Conservation (phyloP, 176 grass and related monocot genomes). For the Leersia perrieri region DNA sequence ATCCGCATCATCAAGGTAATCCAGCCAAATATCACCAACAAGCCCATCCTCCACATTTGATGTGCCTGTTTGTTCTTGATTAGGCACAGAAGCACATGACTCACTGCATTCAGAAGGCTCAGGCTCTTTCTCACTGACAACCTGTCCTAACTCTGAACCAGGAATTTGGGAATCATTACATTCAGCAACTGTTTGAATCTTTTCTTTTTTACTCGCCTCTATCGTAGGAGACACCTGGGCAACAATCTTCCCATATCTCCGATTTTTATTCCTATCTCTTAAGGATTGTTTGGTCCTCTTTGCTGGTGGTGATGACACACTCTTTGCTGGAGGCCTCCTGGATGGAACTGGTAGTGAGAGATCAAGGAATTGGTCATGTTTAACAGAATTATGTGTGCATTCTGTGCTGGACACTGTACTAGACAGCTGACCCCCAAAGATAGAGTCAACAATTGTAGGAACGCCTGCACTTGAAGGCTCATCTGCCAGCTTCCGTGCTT, state of each 20-base stretch:
- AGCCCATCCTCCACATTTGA: slow-evolving; percentile 27
- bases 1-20: slow-evolving; percentile 56
- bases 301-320: slow-evolving; percentile 37
- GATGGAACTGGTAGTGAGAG: slow-evolving; percentile 88
- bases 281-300: slow-evolving; percentile 55
- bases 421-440: slow-evolving; percentile 86
- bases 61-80: slow-evolving; percentile 34
- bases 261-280: slow-evolving; percentile 60
- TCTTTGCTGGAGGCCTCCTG: slow-evolving; percentile 60
- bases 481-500: slow-evolving; percentile 50
- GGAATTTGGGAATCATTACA: slow-evolving; percentile 37
- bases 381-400: slow-evolving; percentile 72
- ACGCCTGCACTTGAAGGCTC: slow-evolving; percentile 19
- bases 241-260: slow-evolving; percentile 39
- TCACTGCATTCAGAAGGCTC: slow-evolving; percentile 47
- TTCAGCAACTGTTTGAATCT: slow-evolving; percentile 37
- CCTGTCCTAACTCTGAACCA: slow-evolving; percentile 51
- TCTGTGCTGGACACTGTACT: slow-evolving; percentile 80
- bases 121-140: slow-evolving; percentile 35
- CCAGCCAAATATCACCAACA: slow-evolving; percentile 81
- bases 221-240: slow-evolving; percentile 42
- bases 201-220: slow-evolving; percentile 38
- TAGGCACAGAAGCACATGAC: slow-evolving; percentile 58
- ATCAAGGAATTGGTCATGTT: slow-evolving; percentile 87
- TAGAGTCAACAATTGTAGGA: slow-evolving; percentile 66